phyloP scores from a whole-genome alignment of 495 filamentous ascomycete genomes.

The Tuber borchii region DNA sequence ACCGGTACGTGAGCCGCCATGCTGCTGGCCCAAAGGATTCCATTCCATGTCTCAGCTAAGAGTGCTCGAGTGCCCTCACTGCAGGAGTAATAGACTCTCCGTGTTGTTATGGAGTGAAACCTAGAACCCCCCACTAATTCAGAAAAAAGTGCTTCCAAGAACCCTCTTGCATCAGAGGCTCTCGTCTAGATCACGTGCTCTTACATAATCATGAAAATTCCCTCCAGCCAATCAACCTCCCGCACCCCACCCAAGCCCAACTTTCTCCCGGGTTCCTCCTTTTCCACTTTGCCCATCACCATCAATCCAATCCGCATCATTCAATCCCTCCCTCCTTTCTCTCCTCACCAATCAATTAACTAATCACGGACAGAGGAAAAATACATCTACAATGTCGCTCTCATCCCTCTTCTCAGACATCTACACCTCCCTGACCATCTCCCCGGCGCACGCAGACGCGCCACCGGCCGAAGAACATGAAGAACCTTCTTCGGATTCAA shows the following conservation, averaged over 20 bases:
- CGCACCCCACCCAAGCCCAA: slow-evolving; percentile 23
- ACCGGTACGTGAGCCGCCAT: background rate
- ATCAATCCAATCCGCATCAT: slow-evolving; percentile 11
- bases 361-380: background rate
- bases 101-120: background rate
- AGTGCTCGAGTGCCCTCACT: background rate
- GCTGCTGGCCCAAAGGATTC: background rate
- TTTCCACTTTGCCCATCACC: slow-evolving; percentile 22
- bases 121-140: background rate
- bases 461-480: slow-evolving; percentile 47
- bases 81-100: background rate
- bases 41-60: background rate
- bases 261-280: slow-evolving; percentile 25
- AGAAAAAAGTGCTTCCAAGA: background rate
- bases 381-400: slow-evolving; percentile 53
- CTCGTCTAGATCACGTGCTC: background rate
- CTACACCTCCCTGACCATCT: slow-evolving; percentile 52
- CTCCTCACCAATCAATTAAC: slow-evolving; percentile 2
- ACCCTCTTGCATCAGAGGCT: background rate
- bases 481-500: slow-evolving; percentile 45
- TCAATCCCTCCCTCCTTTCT: slow-evolving; percentile 9
- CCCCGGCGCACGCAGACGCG: slow-evolving; percentile 58
- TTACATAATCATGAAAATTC: background rate
- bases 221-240: slow-evolving; percentile 17
- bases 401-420: slow-evolving; percentile 60